A percentile compares a stretch with the other conserved stretches of the same genome.
Conservation (phyloP, 805 yeast species). For the Lipomyces sp. region DNA sequence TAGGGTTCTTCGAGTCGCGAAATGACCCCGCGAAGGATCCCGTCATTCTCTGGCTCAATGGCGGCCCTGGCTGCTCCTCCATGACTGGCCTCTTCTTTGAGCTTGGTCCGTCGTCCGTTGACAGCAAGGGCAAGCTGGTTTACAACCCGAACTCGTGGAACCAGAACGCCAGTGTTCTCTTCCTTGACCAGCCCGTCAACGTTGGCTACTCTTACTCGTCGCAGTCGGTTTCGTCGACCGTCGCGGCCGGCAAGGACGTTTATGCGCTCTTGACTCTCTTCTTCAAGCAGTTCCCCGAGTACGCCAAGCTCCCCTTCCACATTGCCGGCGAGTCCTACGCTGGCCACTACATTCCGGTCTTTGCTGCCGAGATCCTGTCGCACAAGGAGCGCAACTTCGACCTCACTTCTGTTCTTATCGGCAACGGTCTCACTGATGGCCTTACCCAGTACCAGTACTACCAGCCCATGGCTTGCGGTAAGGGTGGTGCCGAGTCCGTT, state of each 20-base stretch:
- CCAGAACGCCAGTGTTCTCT: constrained; percentile 81
- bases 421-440: constrained; percentile 90
- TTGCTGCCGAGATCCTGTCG: constrained; percentile 53
- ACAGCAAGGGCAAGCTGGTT: constrained; percentile 62
- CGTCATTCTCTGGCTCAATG: constrained; percentile 83
- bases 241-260: constrained; percentile 84
- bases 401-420: constrained; percentile 77
- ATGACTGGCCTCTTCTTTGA: constrained; percentile 87
- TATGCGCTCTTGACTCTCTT: constrained; percentile 79
- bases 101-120: constrained; percentile 81
- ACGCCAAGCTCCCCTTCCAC: constrained; percentile 53
- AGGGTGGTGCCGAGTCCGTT: constrained; percentile 78
- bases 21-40: constrained; percentile 85
- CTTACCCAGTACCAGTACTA: constrained; percentile 72
- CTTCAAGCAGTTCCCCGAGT: constrained; percentile 78
- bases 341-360: constrained; percentile 89
- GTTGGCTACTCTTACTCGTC: constrained; percentile 86
- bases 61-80: constrained; percentile 94
- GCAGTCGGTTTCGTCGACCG: constrained; percentile 60
- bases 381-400: constrained; percentile 52
- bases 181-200: constrained; percentile 89
- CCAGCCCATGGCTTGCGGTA: constrained; percentile 92
- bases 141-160: constrained; percentile 89
- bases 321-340: constrained; percentile 93
- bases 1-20: constrained; percentile 84